Evolutionary conservation across 2,329 filamentous ascomycete species (phyloP), one percentile per base, ranked within the genome.

Genomic region (Fusarium transvaalense): DNA sequence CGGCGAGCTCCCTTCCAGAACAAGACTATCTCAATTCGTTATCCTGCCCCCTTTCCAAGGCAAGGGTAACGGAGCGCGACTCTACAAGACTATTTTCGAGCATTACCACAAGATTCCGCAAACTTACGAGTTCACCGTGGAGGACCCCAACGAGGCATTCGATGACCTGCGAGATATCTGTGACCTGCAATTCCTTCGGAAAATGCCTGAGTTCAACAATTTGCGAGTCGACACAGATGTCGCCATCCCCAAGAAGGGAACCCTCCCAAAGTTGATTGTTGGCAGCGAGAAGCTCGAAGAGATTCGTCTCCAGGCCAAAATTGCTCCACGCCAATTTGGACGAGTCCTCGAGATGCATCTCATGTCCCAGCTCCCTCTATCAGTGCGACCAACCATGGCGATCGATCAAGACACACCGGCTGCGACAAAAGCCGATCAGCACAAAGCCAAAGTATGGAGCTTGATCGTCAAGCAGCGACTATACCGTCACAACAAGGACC

Each of bases 21-120:
- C 93, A 62, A 88, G 97, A 43, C 92, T 99, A 69, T 97, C 95
- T 0, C 96, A 99, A 78, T 98, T 98, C 79, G 76, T 99, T 64
- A 90, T 99, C 66, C 84, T 99, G 13, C 94, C 94, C 3, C 91
- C 93, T 8, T 97, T 93, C 78, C 94, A 97, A 77, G 86, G 88
- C 64, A 88, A 89, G 64, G 94, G 94, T 17, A 89, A 95, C 50
- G 96, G 95, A 35, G 86, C 89, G 13, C 85, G 88, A 41, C 88
- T 99, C 38, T 99, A 98, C 83, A 88, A 89, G 62, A 85, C 89
- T 48, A 92, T 98, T 70, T 95, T 93, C 75, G 81, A 86, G 10
- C 81, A 89, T 70, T 91, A 92, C 68, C 84, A 91, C 60, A 83
- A 87, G 34, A 87, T 91, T 58, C 78, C 86, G 0, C 89, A 90